Evolutionary conservation across 1,139 yeast species (phyloP), one percentile per base, ranked within the genome.

Genomic region (Protomyces lactucae-debilis): DNA sequence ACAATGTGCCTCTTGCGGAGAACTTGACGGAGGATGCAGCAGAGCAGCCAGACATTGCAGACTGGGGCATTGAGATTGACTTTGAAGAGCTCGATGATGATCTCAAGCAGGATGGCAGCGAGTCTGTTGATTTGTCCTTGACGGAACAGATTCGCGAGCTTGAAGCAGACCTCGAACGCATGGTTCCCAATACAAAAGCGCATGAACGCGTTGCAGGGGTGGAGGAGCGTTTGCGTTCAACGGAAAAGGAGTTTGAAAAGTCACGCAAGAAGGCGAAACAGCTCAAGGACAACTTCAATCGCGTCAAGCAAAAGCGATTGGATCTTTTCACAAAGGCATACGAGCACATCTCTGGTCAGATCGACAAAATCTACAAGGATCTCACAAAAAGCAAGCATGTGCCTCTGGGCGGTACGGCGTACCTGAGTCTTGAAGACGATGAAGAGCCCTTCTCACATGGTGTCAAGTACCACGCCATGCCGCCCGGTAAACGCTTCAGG

Each of bases 381-480:
- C 79, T 92, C 66, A 93, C 98, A 0, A 85, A 82, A 69, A 77
- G 78, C 55, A 75, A 79, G 9, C 80, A 85, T 0, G 84, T 89
- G 16, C 87, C 92, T 1, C 78, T 86, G 40, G 98, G 98, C 56
- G 99, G 99, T 0, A 87, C 96, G 14, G 99, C 99, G 0, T 87
- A 89, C 67, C 79, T 93, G 68, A 87, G 93, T 0, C 76, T 91
- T 52, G 97, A 90, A 71, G 48, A 43, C 25, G 93, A 90, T 72
- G 97, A 90, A 65, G 96, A 88, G 70, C 97, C 97, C 4, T 95
- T 86, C 71, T 76, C 82, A 52, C 84, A 85, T 0, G 99, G 98
- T 1, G 81, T 91, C 61, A 87, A 85, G 70, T 95, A 90, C 72
- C 95, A 91, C 73, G 97, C 97, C 0, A 92, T 92, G 87, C 98